Percentiles rank a stretch among this genome's conserved stretches.
phyloP scores from a whole-genome alignment of 345 rosid genomes.

The Eucalyptus marginata region DNA sequence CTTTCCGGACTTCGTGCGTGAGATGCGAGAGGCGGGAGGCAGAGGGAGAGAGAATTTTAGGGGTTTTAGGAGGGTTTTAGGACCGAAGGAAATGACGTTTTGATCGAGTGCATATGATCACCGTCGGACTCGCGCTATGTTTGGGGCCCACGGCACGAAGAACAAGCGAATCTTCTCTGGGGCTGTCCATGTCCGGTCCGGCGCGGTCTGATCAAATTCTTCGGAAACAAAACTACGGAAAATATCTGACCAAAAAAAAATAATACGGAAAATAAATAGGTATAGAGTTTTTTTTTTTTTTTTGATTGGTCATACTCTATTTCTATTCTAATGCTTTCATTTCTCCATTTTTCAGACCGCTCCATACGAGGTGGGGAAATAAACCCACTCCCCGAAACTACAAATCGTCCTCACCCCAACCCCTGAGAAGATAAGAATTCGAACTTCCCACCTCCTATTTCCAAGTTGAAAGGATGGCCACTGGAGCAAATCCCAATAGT shows the following conservation, averaged over 20 bases:
- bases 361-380: too few species aligned
- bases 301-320: too few species aligned
- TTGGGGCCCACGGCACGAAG: background rate
- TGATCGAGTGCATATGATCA: background rate
- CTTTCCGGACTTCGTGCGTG: background rate
- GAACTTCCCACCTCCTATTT: too few species aligned
- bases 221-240: background rate
- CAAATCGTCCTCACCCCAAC: too few species aligned
- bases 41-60: background rate
- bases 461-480: too few species aligned
- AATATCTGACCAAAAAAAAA: background rate
- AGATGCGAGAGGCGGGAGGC: background rate
- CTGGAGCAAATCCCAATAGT: too few species aligned
- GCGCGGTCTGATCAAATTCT: background rate
- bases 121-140: background rate
- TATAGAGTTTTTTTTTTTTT: background rate
- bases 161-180: background rate
- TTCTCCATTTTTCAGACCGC: too few species aligned
- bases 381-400: too few species aligned
- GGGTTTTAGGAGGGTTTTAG: slow-evolving; percentile 7
- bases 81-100: background rate
- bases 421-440: too few species aligned
- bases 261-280: background rate
- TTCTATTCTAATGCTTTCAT: too few species aligned
- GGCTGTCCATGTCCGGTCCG: background rate